Evolutionary conservation across 1,284 basidiomycete species (phyloP), one percentile per base, ranked within the genome.

Genomic region (Marasmius sp.): DNA sequence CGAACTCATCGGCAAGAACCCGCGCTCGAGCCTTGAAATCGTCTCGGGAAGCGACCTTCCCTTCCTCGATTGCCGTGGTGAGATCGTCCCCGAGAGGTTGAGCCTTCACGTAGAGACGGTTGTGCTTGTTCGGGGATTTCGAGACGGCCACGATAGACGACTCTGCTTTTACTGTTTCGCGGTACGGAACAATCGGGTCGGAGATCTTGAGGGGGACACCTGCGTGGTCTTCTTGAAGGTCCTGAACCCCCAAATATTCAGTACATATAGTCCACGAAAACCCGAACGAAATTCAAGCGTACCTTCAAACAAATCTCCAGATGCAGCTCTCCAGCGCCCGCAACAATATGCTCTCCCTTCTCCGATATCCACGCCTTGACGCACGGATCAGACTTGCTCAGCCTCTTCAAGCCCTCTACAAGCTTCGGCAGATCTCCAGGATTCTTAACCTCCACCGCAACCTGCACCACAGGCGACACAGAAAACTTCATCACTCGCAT

Each of bases 71-170:
- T 67, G 94, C 96, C 72, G 87, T 86, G 68, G 94, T 90, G 65
- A 99, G 88, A 77, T 98, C 95, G 76, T 99, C 97, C 43, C 93
- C 94, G 65, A 99, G 77, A 56, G 97, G 97, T 81, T 89, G 70
- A 51, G 97, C 97, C 85, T 95, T 95, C 68, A 92, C 88, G 79
- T 91, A 99, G 66, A 99, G 85, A 85, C 97, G 94, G 79, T 99
- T 99, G 90, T 99, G 97, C 88, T 99, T 99, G 88, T 99, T 99
- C 84, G 98, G 97, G 57, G 97, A 99, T 81, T 99, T 99, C 69
- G 97, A 98, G 60, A 99, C 85, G 48, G 97, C 97, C 67, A 94
- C 90, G 74, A 99, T 98, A 63, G 91, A 90, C 7, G 97, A 98
- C 82, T 98, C 94, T 62, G 94, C 83, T 82, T 92, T 94, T 77